Base-by-base conservation (phyloP, 2,329 filamentous ascomycete species). In the Beauveria pseudobassiana region DNA sequence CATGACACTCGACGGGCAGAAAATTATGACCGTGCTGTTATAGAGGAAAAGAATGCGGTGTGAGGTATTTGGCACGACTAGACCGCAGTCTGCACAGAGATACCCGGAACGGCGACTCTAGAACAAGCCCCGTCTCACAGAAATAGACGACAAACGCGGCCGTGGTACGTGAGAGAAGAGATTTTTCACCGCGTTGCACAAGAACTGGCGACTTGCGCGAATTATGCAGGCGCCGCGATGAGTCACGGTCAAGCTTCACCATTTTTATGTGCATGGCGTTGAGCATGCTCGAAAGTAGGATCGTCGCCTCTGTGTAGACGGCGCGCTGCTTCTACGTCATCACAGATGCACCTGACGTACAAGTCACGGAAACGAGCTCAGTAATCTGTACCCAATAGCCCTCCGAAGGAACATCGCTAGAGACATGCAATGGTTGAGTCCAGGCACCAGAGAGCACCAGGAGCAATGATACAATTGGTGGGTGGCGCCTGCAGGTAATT, bases 231-330 rank as follows among this genome's bases (percentile, higher is more conserved):
- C 43, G 26, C 45, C 28, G 38, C 7, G 45, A 30, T 34, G 34
- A 59, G 56, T 59, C 34, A 28, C 56, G 45, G 6, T 10, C 4
- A 7, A 16, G 16, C 18, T 45, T 45, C 12, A 34, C 18, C 20
- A 20, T 45, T 7, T 7, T 46, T 48, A 42, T 59, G 56, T 40
- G 45, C 20, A 42, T 30, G 30, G 10, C 30, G 10, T 10, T 22
- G 9, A 46, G 43, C 43, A 46, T 14, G 43, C 43, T 22, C 18
- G 43, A 60, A 42, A 60, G 57, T 48, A 51, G 57, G 57, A 60
- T 53, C 57, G 49, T 52, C 57, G 49, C 49, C 26, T 12, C 20
- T 26, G 48, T 38, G n/a, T 14, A 6, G 26, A 22, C 10, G 38
- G 38, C 12, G 14, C 8, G 16, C 46, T n/a, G 45, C n/a, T 22